Conservation (phyloP, 768 basidiomycete genomes). For the Lentinula boryana region DNA sequence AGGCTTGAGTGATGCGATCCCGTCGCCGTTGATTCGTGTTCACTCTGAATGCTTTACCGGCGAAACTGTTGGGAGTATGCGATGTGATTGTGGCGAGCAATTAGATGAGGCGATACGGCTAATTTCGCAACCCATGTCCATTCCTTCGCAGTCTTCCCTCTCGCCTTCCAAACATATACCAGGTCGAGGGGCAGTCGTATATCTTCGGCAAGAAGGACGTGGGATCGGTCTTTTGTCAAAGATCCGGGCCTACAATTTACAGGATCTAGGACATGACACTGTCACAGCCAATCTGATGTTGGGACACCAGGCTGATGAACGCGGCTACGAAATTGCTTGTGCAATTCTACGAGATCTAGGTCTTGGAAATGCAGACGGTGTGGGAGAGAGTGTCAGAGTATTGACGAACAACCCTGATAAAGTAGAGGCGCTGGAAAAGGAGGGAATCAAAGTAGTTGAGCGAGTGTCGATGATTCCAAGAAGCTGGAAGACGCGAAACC, state of each 20-base stretch:
- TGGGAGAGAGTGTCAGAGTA: constrained; percentile 38
- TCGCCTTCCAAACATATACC: constrained; percentile 44
- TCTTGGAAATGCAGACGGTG: constrained; percentile 43
- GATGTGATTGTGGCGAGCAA: constrained; percentile 98
- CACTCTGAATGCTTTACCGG: constrained; percentile 99
- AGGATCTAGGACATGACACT: constrained; percentile 98
- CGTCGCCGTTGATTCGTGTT: constrained; percentile 84
- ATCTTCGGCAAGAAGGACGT: constrained; percentile 95
- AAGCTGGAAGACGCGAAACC: constrained; percentile 61
- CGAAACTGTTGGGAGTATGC: constrained; percentile 96
- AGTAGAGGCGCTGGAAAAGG: constrained; percentile 77
- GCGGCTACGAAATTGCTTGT: constrained; percentile 86
- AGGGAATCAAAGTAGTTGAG: constrained; percentile 77
- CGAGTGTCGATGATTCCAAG: constrained; percentile 93
- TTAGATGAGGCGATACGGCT: constrained; percentile 94
- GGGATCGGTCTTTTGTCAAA: constrained; percentile 96
- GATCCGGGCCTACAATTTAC: constrained; percentile 94
- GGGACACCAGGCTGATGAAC: constrained; percentile 90
- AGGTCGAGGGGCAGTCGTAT: constrained; percentile 89
- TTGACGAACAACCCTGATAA: constrained; percentile 99
- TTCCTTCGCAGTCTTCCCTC: constrained; percentile 29
- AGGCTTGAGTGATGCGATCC: constrained; percentile 28
- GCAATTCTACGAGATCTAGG: constrained; percentile 88
- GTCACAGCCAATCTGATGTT: constrained; percentile 95
- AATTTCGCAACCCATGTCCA: constrained; percentile 65